Percentiles rank a stretch among this genome's conserved stretches.
Evolutionary conservation across 176 grass and related monocot genomes (phyloP).

Genomic region (Paspalum vaginatum): DNA sequence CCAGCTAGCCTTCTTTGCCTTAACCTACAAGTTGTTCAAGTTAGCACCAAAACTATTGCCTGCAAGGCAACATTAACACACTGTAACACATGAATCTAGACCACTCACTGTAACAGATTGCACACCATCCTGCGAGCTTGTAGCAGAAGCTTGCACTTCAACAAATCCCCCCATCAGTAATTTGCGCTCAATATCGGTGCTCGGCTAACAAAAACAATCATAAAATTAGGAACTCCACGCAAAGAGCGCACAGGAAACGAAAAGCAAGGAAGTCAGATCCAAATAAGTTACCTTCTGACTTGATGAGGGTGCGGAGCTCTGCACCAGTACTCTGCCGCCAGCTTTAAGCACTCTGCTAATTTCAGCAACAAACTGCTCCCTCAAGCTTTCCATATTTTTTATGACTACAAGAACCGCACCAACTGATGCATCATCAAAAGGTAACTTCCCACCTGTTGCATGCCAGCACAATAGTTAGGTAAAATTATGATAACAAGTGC

Average conservation of each 20-base stretch:
- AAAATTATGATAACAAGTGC: not conserved
- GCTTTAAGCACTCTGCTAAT: conserved; percentile 73
- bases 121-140: conserved; percentile 36
- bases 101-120: conserved; percentile 62
- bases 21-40: conserved; percentile 52
- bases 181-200: conserved; percentile 65
- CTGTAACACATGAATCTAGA: not conserved
- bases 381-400: conserved; percentile 54
- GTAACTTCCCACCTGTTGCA: conserved; percentile 60
- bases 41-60: not conserved
- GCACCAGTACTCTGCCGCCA: conserved; percentile 60
- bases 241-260: not conserved
- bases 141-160: conserved; percentile 63
- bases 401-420: conserved; percentile 62
- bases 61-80: not conserved
- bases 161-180: conserved; percentile 75
- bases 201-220: conserved; percentile 48
- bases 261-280: not conserved
- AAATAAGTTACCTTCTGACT: conserved; percentile 59
- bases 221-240: not conserved
- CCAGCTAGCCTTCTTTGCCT: conserved; percentile 90
- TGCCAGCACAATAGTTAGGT: not conserved
- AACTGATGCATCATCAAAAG: conserved; percentile 61
- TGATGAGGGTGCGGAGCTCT: conserved; percentile 40
- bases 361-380: conserved; percentile 63